Evolutionary conservation across 2,329 filamentous ascomycete genomes (phyloP), one percentile per base, ranked within the genome.

Genomic region (Cladosporium halotolerans): DNA sequence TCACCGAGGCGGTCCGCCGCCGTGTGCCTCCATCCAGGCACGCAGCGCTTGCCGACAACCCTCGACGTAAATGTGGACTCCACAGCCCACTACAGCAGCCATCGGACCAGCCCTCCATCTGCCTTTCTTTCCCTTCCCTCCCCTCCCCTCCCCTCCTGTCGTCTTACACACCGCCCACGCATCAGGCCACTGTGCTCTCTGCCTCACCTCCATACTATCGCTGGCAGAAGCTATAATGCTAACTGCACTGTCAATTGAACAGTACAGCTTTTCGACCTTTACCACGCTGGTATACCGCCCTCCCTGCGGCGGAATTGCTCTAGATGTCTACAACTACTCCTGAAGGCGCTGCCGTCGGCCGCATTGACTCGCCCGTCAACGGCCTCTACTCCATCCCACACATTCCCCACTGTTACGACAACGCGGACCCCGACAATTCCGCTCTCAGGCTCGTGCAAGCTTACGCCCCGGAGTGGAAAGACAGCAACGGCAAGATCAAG

Each of bases 391-490:
- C 48, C 32, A 56, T 70, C 47, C 64, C 62, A 58, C 76, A 80
- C 73, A 87, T 97, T 55, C 81, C 89, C 52, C 79, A 92, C 57
- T 80, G 79, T 61, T 96, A 95, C 77, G 85, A 88, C 70, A 83
- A 82, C 70, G 75, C 81, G 61, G 83, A 95, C 68, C 86, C 88
- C 31, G 81, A 92, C 59, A 78, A 81, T 54, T 95, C 92, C 16
- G 92, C 91, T 50, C 77, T 88, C 57, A 80, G 81, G 59, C 82
- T 99, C 58, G 84, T 96, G 64, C 77, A 89, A 62, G 81, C 88
- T 28, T 77, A 96, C 57, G 81, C 85, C 55, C 91, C 91, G 9
- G 83, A 95, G 63, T 99, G 93, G 93, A 79, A 83, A 61, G 52
- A 60, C n/a, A 79, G 80, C 45, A 76, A 80, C 34, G 86, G 88